phyloP scores from a whole-genome alignment of 345 rosid genomes.

The Acer yangbiense region DNA sequence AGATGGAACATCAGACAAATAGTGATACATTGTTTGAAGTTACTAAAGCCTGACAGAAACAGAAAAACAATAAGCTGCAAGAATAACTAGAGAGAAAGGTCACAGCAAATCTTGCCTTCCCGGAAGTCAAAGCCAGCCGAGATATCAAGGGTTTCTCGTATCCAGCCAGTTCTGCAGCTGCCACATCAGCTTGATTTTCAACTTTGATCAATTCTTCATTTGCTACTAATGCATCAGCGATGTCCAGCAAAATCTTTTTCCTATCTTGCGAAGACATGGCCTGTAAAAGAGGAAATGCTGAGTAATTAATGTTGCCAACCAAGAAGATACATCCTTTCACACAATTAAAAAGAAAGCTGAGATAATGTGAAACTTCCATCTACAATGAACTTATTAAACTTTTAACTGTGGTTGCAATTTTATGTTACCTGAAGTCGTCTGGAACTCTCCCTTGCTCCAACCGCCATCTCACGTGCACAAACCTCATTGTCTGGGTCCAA shows the following conservation, averaged over 20 bases:
- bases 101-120: constrained; percentile 58
- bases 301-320: constrained; percentile 14
- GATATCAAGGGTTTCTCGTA: constrained; percentile 77
- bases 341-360: constrained; percentile 3
- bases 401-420: constrained; percentile 6
- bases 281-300: constrained; percentile 37
- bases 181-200: constrained; percentile 88
- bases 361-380: constrained; percentile 10
- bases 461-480: constrained; percentile 81
- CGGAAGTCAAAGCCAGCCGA: constrained; percentile 81
- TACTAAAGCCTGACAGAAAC: constrained; percentile 3
- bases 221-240: constrained; percentile 87
- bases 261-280: constrained; percentile 74
- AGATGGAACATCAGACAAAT: neutral
- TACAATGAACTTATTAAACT: constrained; percentile 10
- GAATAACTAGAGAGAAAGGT: constrained; percentile 3
- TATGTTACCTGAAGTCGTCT: constrained; percentile 79
- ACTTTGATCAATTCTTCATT: constrained; percentile 59
- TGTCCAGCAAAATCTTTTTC: constrained; percentile 67
- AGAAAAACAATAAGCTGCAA: constrained; percentile 10
- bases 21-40: neutral
- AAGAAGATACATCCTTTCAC: neutral
- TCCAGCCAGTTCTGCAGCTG: constrained; percentile 74
- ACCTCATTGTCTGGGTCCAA: constrained; percentile 64
- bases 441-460: constrained; percentile 92